Conservation (phyloP, 495 filamentous ascomycete genomes). For the Coniosporium apollinis region DNA sequence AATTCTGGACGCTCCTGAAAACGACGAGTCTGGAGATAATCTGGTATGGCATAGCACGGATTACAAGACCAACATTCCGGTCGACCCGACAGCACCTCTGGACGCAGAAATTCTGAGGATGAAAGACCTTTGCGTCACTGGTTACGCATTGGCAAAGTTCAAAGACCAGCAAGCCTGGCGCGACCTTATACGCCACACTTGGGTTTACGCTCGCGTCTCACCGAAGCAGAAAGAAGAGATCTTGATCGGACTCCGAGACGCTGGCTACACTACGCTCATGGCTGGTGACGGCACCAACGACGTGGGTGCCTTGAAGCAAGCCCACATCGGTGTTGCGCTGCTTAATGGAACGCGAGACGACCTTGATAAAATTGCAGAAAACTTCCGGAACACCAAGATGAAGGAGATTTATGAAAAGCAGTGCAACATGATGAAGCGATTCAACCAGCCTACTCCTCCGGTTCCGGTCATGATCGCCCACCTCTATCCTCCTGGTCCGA, state of each 20-base stretch:
- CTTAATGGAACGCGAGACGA: slow-evolving; percentile 90
- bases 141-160: slow-evolving; percentile 82
- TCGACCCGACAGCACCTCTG: slow-evolving; percentile 66
- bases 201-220: slow-evolving; percentile 97
- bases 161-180: slow-evolving; percentile 58
- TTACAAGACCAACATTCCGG: slow-evolving; percentile 72
- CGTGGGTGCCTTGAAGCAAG: slow-evolving; percentile 95
- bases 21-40: slow-evolving; percentile 63
- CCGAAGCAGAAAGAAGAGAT: slow-evolving; percentile 99
- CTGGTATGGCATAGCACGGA: slow-evolving; percentile 93
- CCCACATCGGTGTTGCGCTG: slow-evolving; percentile 89
- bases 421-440: slow-evolving; percentile 69
- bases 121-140: slow-evolving; percentile 93
- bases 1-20: slow-evolving; percentile 87
- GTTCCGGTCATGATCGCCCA: slow-evolving; percentile 85
- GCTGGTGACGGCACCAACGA: slow-evolving; percentile 98
- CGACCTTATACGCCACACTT: slow-evolving; percentile 68
- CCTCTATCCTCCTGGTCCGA: slow-evolving; percentile 78
- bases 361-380: slow-evolving; percentile 76
- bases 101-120: slow-evolving; percentile 64
- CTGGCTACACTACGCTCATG: slow-evolving; percentile 96
- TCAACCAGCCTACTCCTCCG: slow-evolving; percentile 80
- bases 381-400: slow-evolving; percentile 87
- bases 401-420: slow-evolving; percentile 99
- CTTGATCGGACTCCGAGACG: slow-evolving; percentile 83